These are phyloP conservation scores for Exidia glandulosa DNA, from an alignment of 768 basidiomycete species.

Conservation along the genomic window DNA sequence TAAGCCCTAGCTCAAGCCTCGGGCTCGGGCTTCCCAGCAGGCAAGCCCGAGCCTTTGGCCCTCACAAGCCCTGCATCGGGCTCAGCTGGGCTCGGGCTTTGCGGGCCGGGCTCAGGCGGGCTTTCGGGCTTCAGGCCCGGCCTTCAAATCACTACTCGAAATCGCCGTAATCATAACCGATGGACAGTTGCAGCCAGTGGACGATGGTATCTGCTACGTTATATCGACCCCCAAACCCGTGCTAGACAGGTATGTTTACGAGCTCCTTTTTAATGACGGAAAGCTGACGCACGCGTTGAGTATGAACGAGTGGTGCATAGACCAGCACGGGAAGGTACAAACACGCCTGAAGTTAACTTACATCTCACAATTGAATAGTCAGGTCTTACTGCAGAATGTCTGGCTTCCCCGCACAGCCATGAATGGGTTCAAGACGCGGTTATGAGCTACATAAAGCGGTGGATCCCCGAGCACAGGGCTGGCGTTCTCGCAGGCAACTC, in stretches of 20 bases:
- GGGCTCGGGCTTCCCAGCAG: too few species aligned
- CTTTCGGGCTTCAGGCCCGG: too few species aligned
- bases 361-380: conserved; percentile 34
- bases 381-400: conserved; percentile 71
- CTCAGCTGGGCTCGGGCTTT: too few species aligned
- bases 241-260: conserved; percentile 46
- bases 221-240: conserved; percentile 59
- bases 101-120: too few species aligned
- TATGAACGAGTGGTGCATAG: conserved; percentile 83
- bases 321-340: conserved; percentile 65
- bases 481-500: conserved; percentile 81
- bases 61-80: too few species aligned
- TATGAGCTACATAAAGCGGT: conserved; percentile 68
- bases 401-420: conserved; percentile 54
- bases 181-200: conserved; percentile 69
- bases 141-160: too few species aligned
- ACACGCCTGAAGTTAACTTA: background rate
- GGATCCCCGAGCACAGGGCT: conserved; percentile 56
- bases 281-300: conserved; percentile 24
- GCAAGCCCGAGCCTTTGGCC: too few species aligned
- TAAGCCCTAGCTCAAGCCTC: too few species aligned
- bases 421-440: conserved; percentile 51
- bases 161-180: conserved; percentile 87
- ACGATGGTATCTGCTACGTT: conserved; percentile 68
- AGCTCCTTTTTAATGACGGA: conserved; percentile 1